phyloP scores from a whole-genome alignment of 2,329 filamentous ascomycete species.

The Cladosporium colombiae region DNA sequence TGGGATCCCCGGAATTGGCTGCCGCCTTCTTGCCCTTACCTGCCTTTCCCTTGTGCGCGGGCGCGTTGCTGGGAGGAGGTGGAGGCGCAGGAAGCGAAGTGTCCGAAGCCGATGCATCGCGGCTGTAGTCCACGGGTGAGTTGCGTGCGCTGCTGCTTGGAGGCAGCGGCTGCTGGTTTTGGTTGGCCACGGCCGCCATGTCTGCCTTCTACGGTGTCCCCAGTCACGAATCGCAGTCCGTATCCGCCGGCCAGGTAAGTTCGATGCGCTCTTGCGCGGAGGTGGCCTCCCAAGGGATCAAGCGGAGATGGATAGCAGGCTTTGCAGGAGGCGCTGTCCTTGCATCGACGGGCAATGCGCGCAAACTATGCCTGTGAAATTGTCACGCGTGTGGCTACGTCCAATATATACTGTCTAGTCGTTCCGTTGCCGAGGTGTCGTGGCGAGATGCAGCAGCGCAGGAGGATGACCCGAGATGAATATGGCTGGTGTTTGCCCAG shows the following conservation, averaged over 20 bases:
- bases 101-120: constrained; percentile 35
- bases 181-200: constrained; percentile 39
- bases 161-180: constrained; percentile 33
- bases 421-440: constrained; percentile 10
- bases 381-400: neutral
- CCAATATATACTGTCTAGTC: neutral
- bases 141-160: constrained; percentile 29
- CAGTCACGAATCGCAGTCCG: constrained; percentile 2
- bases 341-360: constrained; percentile 34
- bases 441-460: constrained; percentile 13
- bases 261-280: constrained; percentile 19
- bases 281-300: constrained; percentile 9
- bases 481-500: neutral
- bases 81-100: constrained; percentile 34
- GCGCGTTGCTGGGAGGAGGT: constrained; percentile 49
- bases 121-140: constrained; percentile 36
- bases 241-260: neutral
- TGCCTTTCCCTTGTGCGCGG: constrained; percentile 70
- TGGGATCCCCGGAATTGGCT: constrained; percentile 75
- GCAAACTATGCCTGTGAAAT: neutral
- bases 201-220: constrained; percentile 4
- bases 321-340: constrained; percentile 30
- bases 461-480: neutral
- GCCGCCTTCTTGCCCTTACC: constrained; percentile 64
- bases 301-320: constrained; percentile 4